Conservation (phyloP, 2,329 filamentous ascomycete species). For the Coniosporium tulheliwenetii region DNA sequence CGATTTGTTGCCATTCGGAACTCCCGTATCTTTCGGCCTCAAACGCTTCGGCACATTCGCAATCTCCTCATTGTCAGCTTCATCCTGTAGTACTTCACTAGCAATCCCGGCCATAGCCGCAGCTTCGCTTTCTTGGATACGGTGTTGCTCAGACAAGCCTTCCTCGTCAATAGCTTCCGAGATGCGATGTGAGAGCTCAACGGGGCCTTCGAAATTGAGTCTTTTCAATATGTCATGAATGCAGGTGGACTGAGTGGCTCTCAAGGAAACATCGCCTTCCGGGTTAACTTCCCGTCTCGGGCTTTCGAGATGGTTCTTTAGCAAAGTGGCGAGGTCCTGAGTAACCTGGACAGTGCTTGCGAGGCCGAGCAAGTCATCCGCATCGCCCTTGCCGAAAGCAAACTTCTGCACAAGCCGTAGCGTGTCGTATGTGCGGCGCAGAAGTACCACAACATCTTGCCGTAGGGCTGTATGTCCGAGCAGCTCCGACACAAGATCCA, state of each 20-base stretch:
- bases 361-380: conserved; percentile 76
- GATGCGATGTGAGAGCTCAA: conserved; percentile 55
- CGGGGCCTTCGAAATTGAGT: conserved; percentile 51
- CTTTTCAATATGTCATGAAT: conserved; percentile 28
- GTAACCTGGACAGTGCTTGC: conserved; percentile 68
- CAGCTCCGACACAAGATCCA: conserved; percentile 70
- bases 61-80: conserved; percentile 42
- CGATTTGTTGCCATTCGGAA: conserved; percentile 1
- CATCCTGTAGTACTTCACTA: conserved; percentile 51
- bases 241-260: conserved; percentile 14
- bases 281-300: conserved; percentile 5
- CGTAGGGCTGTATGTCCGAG: conserved; percentile 50
- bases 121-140: conserved; percentile 56
- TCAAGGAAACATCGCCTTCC: conserved; percentile 17
- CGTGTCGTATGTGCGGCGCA: conserved; percentile 68
- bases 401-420: conserved; percentile 89
- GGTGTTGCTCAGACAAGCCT: conserved; percentile 66
- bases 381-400: conserved; percentile 75
- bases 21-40: conserved; percentile 2
- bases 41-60: conserved; percentile 10
- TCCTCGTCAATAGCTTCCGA: conserved; percentile 79
- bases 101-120: conserved; percentile 58
- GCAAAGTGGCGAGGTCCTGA: conserved; percentile 40
- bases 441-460: conserved; percentile 50
- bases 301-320: conserved; percentile 4